Percentiles rank a stretch among this genome's conserved stretches.
phyloP scores from a whole-genome alignment of 768 basidiomycete genomes.

The Boletellus ananas region DNA sequence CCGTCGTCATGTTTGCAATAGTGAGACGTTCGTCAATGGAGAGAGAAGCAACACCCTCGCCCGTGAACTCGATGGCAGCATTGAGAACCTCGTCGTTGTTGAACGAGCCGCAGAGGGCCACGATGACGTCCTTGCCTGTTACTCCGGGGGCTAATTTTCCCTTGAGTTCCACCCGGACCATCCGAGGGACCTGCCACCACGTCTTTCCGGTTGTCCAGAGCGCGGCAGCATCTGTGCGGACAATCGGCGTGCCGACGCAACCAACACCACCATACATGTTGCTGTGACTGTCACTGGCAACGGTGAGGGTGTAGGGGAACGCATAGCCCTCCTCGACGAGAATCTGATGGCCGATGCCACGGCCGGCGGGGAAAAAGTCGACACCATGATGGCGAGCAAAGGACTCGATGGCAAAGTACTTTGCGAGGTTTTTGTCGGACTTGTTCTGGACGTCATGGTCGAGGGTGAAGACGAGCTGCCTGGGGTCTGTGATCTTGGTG shows the following conservation, averaged over 20 bases:
- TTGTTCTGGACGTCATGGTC: conserved; percentile 99
- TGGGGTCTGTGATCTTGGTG: conserved; percentile 71
- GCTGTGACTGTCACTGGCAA: conserved; percentile 93
- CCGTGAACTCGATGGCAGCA: conserved; percentile 93
- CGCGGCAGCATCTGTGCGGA: conserved; percentile 90
- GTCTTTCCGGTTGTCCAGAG: conserved; percentile 98
- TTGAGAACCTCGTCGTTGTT: conserved; percentile 97
- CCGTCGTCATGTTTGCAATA: conserved; percentile 99
- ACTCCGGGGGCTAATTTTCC: conserved; percentile 84
- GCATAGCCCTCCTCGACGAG: conserved; percentile 99
- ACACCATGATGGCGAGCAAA: conserved; percentile 83
- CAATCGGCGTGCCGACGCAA: conserved; percentile 95
- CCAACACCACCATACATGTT: conserved; percentile 99
- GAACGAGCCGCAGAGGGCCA: conserved; percentile 93
- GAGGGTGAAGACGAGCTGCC: conserved; percentile 91
- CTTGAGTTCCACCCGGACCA: conserved; percentile 89
- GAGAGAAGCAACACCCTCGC: conserved; percentile 76
- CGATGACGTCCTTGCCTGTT: conserved; percentile 97
- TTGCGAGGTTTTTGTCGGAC: conserved; percentile 81
- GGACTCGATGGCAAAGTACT: conserved; percentile 88
- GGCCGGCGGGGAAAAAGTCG: conserved; percentile 96
- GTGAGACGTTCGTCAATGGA: conserved; percentile 90
- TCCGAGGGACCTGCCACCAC: conserved; percentile 99
- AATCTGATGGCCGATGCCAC: conserved; percentile 97
- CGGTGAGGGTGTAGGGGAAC: conserved; percentile 92